Conservation (phyloP, 495 filamentous ascomycete species). For the Aspergillus saccharolyticus region DNA sequence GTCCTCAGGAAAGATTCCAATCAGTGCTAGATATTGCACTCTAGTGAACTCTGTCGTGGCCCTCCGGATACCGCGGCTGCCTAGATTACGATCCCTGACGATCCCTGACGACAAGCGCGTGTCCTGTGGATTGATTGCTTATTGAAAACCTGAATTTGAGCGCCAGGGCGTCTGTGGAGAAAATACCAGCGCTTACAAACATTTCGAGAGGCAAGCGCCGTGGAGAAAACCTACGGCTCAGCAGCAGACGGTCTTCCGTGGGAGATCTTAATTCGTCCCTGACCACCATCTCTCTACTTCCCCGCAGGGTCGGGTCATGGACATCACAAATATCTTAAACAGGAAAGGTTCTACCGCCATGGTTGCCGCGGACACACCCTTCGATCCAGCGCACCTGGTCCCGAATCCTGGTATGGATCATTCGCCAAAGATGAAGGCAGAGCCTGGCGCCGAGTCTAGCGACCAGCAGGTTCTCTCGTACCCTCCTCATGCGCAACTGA, state of each 20-base stretch:
- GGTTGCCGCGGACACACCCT: constrained; percentile 48
- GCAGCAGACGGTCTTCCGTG: constrained; percentile 19
- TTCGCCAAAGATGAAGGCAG: constrained; percentile 53
- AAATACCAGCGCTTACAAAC: not conserved
- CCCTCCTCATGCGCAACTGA: constrained; percentile 49
- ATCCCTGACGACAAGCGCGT: not conserved
- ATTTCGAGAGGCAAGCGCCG: constrained; percentile 4
- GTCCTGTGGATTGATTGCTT: not conserved
- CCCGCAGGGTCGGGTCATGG: constrained; percentile 51
- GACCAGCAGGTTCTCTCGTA: constrained; percentile 55
- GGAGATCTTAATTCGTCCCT: constrained; percentile 27
- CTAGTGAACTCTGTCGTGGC: constrained; percentile 1
- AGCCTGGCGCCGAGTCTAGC: constrained; percentile 65
- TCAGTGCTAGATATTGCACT: constrained; percentile 1
- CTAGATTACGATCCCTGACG: not conserved
- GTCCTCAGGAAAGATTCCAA: constrained; percentile 2
- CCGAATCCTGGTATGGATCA: constrained; percentile 43
- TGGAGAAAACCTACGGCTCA: constrained; percentile 18
- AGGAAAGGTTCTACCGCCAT: constrained; percentile 54
- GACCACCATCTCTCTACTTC: constrained; percentile 29
- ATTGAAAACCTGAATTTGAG: not conserved
- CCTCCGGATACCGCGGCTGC: not conserved
- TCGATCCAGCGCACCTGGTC: constrained; percentile 51
- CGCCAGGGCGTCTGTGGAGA: not conserved
- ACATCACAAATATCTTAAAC: constrained; percentile 66